Conservation (phyloP, 2,329 filamentous ascomycete species). For the Cercospora sp. region DNA sequence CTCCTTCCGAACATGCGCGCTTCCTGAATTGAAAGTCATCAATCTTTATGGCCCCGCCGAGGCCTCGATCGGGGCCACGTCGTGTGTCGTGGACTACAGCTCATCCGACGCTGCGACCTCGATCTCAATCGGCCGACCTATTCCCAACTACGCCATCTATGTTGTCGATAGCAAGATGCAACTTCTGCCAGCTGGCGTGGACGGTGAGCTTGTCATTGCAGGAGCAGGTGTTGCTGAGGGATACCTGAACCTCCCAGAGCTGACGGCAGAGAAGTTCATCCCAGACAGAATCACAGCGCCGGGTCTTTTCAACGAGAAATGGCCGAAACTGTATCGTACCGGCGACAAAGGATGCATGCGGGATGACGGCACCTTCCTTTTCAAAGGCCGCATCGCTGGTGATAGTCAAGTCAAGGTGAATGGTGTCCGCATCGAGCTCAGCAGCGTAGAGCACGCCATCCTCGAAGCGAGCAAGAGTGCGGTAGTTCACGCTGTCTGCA, state of each 20-base stretch:
- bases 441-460: conserved; percentile 45
- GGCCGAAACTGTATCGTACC: conserved; percentile 38
- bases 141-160: conserved; percentile 43
- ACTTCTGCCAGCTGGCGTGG: conserved; percentile 42
- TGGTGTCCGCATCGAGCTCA: conserved; percentile 49
- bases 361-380: conserved; percentile 38
- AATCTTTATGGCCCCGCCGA: conserved; percentile 17
- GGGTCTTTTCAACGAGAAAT: background rate
- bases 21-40: background rate
- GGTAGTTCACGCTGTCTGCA: conserved; percentile 33
- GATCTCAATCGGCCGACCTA: conserved; percentile 12
- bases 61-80: background rate
- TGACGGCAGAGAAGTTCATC: background rate
- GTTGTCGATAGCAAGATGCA: conserved; percentile 44
- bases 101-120: background rate
- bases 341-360: conserved; percentile 43
- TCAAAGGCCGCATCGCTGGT: conserved; percentile 43
- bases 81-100: background rate
- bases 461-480: conserved; percentile 25
- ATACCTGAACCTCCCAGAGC: conserved; percentile 35
- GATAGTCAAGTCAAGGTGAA: conserved; percentile 51
- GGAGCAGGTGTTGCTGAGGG: conserved; percentile 41
- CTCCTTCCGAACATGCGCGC: background rate
- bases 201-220: conserved; percentile 47
- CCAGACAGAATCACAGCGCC: background rate